Percentiles rank a stretch among this genome's conserved stretches.
Conservation (phyloP, 768 basidiomycete genomes). For the Serendipita vermifera region DNA sequence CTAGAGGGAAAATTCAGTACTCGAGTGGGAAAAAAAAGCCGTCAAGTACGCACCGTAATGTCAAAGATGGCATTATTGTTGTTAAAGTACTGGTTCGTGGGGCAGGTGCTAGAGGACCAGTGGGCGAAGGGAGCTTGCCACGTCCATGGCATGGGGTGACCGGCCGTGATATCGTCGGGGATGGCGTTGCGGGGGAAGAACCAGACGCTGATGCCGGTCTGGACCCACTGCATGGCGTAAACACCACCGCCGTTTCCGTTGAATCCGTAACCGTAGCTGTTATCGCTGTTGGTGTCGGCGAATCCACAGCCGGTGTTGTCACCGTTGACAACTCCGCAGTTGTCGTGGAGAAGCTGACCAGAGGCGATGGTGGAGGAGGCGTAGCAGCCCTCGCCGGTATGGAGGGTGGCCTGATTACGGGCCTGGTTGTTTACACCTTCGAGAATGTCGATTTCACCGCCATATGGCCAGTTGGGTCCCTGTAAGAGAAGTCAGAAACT, state of each 20-base stretch:
- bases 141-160: slow-evolving; percentile 52
- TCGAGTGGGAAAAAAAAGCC: slow-evolving; percentile 16
- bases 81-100: slow-evolving; percentile 67
- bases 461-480: slow-evolving; percentile 49
- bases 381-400: slow-evolving; percentile 58
- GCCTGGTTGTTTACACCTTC: slow-evolving; percentile 76
- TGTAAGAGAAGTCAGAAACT: slow-evolving; percentile 14
- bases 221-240: slow-evolving; percentile 78
- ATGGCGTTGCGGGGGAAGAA: slow-evolving; percentile 68
- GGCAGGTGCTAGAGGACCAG: slow-evolving; percentile 64
- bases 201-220: slow-evolving; percentile 59
- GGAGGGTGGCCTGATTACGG: slow-evolving; percentile 69
- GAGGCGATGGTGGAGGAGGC: slow-evolving; percentile 1
- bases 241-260: slow-evolving; percentile 78
- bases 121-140: slow-evolving; percentile 72
- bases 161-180: slow-evolving; percentile 63
- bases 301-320: slow-evolving; percentile 75
- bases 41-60: slow-evolving; percentile 57
- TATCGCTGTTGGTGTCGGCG: slow-evolving; percentile 30
- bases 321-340: slow-evolving; percentile 59
- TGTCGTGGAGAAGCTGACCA: slow-evolving; percentile 20
- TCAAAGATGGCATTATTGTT: slow-evolving; percentile 71
- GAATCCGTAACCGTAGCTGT: slow-evolving; percentile 75
- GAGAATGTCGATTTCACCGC: slow-evolving; percentile 72
- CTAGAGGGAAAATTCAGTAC: slow-evolving; percentile 9